Base-by-base conservation (phyloP, 2,329 filamentous ascomycete genomes). In the Xylaria sp. region DNA sequence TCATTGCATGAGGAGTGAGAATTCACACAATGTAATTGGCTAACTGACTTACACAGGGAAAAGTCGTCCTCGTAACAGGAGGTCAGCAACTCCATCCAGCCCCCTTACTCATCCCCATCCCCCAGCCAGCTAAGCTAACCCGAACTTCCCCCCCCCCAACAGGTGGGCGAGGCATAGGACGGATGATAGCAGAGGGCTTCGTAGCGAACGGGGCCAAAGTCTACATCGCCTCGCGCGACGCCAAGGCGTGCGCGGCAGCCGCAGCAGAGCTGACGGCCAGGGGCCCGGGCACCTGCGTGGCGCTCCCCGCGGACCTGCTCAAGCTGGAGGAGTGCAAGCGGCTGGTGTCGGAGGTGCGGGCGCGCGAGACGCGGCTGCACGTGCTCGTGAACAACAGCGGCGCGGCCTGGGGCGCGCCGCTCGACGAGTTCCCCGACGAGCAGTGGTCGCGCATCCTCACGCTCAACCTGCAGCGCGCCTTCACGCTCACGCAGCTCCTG, bases 401-500 rank as follows among this genome's bases (percentile, higher is more conserved):
- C 70, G 86, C 85, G 42, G 86, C 87, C 67, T 91, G 89, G 89
- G 89, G 88, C 73, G 87, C 84, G 47, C 76, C 82, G 20, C 85
- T 88, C 73, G 87, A 88, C 64, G 78, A 79, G 9, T 90, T 89
- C 76, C 89, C 89, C 1, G 85, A 87, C 73, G 61, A 75, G 10
- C 85, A 84, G 17, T 90, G 86, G 87, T 83, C 81, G 31, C 85
- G 86, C 71, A 83, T 89, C 33, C 80, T 90, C 3, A 89, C 86
- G 54, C 84, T 91, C 27, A 91, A 91, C 78, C 81, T 91, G 66
- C 87, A 92, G 76, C 89, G 88, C 73, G 90, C 89, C 68, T 90
- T 90, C 78, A 89, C 87, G 36, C 82, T 91, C 49, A 89, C 88
- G 1, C 89, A 90, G 79, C 80, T 85, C 15, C 80, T 89, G 5